Evolutionary conservation across 78 protist species (phyloP), one percentile per base, ranked within the genome.

Genomic region (Capsaspora owczarzaki): DNA sequence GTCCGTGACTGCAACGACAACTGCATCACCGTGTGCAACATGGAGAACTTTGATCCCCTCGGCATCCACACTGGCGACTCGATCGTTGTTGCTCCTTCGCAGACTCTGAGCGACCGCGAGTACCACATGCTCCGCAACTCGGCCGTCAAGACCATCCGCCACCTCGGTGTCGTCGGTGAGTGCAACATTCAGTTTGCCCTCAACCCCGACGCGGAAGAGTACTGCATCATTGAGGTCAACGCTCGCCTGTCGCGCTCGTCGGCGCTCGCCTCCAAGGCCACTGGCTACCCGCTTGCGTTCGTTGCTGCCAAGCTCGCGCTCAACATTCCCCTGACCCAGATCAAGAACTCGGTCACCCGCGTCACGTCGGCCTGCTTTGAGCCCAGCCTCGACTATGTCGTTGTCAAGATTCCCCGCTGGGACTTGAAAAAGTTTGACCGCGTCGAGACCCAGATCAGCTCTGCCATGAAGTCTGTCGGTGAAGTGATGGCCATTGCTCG

Each of bases 61-160:
- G 96, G 99, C 42, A 91, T 97, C 83, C 99, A 97, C 91, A 97
- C 99, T 38, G 99, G 99, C 80, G 99, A 97, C 56, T 90, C 95
- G 40, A 97, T 97, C 70, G 99, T 97, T 43, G 94, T 95, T 61
- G 98, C 98, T 2, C 99, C 99, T 56, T 92, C 97, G 38, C 98
- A 94, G 44, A 53, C 97, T 29, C 91, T 96, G 42, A 70, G 93
- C 61, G 90, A 96, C 86, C 41, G 80, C 49, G 99, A 96, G 79
- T 94, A 95, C 91, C 91, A 92, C 91, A 90, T 90, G 95, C 92
- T 96, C 22, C 94, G 99, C 60, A 72, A 85, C 27, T 41, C 87
- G 1, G 94, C 97, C 38, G 81, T 92, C 53, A 92, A 90, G 69
- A 88, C 89, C 42, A 92, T 96, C 14, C 92, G 99, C 42, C 96